A percentile compares a stretch with the other conserved stretches of the same genome.
Conservation (phyloP, 371 early-diverging fungal species). For the Apophysomyces ossiformis region DNA sequence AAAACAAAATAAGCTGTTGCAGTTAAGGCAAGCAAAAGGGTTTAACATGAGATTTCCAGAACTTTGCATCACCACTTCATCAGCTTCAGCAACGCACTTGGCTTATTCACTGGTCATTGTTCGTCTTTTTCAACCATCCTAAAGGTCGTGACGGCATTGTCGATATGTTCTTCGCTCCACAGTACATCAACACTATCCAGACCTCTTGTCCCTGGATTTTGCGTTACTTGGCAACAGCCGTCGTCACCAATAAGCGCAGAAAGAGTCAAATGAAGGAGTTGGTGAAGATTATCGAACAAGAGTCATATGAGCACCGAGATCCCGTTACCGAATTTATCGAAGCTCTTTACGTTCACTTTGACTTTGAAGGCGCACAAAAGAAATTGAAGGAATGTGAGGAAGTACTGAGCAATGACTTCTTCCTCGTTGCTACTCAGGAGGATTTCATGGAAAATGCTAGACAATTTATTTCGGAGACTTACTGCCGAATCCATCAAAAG, state of each 20-base stretch:
- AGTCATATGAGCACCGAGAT: conserved; percentile 79
- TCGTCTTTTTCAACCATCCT: conserved; percentile 97
- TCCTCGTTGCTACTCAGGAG: conserved; percentile 79
- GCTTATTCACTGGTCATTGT: conserved; percentile 96
- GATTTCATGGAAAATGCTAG: conserved; percentile 94
- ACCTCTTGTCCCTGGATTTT: conserved; percentile 95
- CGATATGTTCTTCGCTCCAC: conserved; percentile 90
- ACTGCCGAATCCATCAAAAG: conserved; percentile 93
- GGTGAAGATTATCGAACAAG: conserved; percentile 87
- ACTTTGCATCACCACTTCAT: conserved; percentile 73
- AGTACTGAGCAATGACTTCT: conserved; percentile 87
- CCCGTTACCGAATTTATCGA: conserved; percentile 93
- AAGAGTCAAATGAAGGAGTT: conserved; percentile 89
- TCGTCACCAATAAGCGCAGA: conserved; percentile 89
- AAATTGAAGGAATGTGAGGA: conserved; percentile 88
- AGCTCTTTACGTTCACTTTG: conserved; percentile 87
- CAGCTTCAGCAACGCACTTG: conserved; percentile 93
- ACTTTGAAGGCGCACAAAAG: conserved; percentile 92
- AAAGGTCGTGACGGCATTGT: conserved; percentile 92
- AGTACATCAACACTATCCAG: conserved; percentile 95
- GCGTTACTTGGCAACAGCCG: conserved; percentile 90
- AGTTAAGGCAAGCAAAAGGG: neutral
- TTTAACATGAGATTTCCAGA: conserved; percentile 28
- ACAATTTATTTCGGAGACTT: conserved; percentile 92
- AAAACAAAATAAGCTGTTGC: neutral